phyloP scores from a whole-genome alignment of 2,329 filamentous ascomycete genomes.

The Cytospora piceae region DNA sequence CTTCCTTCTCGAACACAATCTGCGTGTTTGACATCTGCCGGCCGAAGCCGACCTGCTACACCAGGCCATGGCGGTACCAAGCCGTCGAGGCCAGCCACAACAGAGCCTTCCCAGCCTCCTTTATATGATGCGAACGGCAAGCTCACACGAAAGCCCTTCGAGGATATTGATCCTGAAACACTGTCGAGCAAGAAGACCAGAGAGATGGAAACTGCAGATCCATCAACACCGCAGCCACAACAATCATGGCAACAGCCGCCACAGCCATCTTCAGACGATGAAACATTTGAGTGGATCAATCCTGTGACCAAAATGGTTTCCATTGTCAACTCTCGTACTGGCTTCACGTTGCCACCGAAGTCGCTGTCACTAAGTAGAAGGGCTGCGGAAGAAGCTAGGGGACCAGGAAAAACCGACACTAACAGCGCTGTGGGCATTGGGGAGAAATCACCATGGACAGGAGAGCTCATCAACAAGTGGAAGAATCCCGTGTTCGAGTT shows the following conservation, averaged over 20 bases:
- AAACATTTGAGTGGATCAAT: constrained; percentile 61
- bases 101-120: constrained; percentile 26
- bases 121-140: constrained; percentile 48
- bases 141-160: constrained; percentile 51
- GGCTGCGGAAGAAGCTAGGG: constrained; percentile 26
- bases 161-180: constrained; percentile 36
- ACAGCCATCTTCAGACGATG: constrained; percentile 35
- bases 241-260: not conserved
- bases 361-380: constrained; percentile 20
- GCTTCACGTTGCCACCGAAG: constrained; percentile 43
- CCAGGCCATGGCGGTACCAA: not conserved
- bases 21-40: not conserved
- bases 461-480: constrained; percentile 66
- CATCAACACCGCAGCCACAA: not conserved
- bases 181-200: not conserved
- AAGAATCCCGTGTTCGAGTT: constrained; percentile 74
- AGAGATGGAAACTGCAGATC: not conserved
- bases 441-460: constrained; percentile 56
- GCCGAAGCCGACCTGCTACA: not conserved
- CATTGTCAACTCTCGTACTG: constrained; percentile 60
- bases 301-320: constrained; percentile 58
- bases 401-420: constrained; percentile 41
- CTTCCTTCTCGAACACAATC: constrained; percentile 18
- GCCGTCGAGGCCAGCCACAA: not conserved
- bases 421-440: constrained; percentile 12